Evolutionary conservation across 2,329 filamentous ascomycete genomes (phyloP), one percentile per base, ranked within the genome.

Genomic region (Escovopsis sp.): DNA sequence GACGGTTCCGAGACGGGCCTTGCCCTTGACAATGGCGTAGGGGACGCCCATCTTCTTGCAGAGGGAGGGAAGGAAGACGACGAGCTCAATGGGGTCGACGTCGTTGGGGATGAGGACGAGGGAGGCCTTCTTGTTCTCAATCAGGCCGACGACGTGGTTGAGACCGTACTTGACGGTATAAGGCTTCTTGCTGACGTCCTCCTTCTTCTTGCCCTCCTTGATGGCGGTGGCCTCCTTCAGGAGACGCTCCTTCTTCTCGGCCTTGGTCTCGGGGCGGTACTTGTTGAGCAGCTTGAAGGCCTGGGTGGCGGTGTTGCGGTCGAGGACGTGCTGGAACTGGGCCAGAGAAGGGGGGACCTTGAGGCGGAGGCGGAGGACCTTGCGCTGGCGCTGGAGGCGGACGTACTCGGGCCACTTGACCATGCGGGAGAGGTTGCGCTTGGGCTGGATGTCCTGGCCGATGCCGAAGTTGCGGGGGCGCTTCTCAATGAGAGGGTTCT

Each of bases 11-110:
- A 98, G 85, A 72, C 91, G 82, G 56, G 91, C 91, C 85, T 98
- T 98, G 75, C 91, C 91, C 85, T 98, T 98, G 65, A 98, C 80
- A 59, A 98, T 96, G 64, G 88, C 91, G 69, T 96, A 98, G 53
- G 93, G 91, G 58, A 95, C 82, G 73, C 93, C 93, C 89, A 98
- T 98, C 85, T 98, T 98, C 72, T 89, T 85, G 85, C 91, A 98
- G 57, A 98, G 85, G 61, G 91, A 88, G 56, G 91, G 91, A 52
- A 98, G 80, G 84, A 94, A 98, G 70, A 98, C 86, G 62, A 98
- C 93, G 59, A 98, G 74, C 80, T 98, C 91, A 64, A 98, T 98
- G 60, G 91, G 91, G 77, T 98, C 91, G 59, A 98, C 93, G 65
- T 98, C 91, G 75, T 98, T 94, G 68, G 91, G 85, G 66, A 98